phyloP scores from a whole-genome alignment of 495 filamentous ascomycete genomes.

The Staphylotrichum tortipilum region DNA sequence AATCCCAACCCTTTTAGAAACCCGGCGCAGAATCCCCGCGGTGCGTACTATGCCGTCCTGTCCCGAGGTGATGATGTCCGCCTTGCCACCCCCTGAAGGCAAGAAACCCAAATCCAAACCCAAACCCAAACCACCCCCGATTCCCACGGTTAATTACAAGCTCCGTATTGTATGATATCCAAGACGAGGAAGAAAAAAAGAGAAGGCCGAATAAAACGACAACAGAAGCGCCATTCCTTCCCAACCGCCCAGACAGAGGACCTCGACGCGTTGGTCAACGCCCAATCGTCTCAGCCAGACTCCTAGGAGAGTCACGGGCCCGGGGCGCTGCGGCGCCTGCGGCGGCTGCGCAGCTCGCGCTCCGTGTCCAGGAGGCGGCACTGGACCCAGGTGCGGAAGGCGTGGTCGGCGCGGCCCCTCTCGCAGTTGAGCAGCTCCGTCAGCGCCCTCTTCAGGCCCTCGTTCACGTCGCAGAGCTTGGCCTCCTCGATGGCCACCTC shows the following conservation, averaged over 20 bases:
- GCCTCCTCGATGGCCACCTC: slow-evolving; percentile 45
- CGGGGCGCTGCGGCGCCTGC: slow-evolving; percentile 34
- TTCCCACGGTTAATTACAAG: slow-evolving; percentile 6
- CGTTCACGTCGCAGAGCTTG: slow-evolving; percentile 51
- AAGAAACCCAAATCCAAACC: too few relatives aligned
- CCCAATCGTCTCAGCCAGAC: too few relatives aligned
- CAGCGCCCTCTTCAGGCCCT: slow-evolving; percentile 54
- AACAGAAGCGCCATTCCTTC: neutral
- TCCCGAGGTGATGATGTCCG: neutral
- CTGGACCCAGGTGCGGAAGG: slow-evolving; percentile 55
- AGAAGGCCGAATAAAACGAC: too few relatives aligned
- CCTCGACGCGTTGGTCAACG: too few relatives aligned
- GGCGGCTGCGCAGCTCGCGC: slow-evolving; percentile 44
- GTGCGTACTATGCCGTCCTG: too few relatives aligned
- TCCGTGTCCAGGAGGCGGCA: slow-evolving; percentile 56
- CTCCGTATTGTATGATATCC: neutral
- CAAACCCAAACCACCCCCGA: slow-evolving; percentile 7
- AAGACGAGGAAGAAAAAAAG: too few relatives aligned
- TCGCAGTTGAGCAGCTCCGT: slow-evolving; percentile 60
- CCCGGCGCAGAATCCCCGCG: neutral
- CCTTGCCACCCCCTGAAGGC: neutral
- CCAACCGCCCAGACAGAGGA: too few relatives aligned
- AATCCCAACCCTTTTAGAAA: neutral
- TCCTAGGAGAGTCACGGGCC: slow-evolving; percentile 10
- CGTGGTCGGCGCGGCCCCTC: slow-evolving; percentile 43